These are phyloP conservation scores for Poa pratensis DNA, from an alignment of 176 grass and related monocot genomes.

Conservation along the genomic window DNA sequence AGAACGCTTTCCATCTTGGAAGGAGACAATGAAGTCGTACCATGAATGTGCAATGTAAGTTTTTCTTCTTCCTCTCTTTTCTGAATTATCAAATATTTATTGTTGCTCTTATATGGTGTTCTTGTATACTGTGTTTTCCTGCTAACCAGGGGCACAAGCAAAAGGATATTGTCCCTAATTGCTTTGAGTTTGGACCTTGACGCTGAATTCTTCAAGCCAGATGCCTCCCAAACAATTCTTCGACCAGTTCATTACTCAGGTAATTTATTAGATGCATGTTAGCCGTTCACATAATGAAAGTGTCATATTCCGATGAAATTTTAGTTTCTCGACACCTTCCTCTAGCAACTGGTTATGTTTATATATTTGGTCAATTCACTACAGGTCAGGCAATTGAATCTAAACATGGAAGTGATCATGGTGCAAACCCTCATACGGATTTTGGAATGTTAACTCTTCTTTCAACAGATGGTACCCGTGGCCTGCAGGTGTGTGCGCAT, in stretches of 20 bases:
- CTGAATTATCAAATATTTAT: too few relatives aligned
- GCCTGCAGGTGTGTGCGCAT: conserved; percentile 54
- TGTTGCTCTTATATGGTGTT: too few relatives aligned
- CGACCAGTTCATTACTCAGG: conserved; percentile 26
- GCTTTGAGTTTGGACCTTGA: conserved; percentile 76
- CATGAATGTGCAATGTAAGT: conserved; percentile 54
- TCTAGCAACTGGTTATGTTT: too few relatives aligned
- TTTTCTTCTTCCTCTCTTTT: not conserved
- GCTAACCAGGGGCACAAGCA: conserved; percentile 42
- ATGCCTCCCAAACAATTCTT: too few relatives aligned
- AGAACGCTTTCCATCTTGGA: conserved; percentile 71
- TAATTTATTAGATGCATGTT: too few relatives aligned
- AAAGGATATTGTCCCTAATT: conserved; percentile 60
- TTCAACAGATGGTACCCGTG: conserved; percentile 69
- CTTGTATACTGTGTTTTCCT: too few relatives aligned
- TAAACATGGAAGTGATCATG: conserved; percentile 59
- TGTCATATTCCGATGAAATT: too few relatives aligned
- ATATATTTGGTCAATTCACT: not conserved
- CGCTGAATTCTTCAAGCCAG: conserved; percentile 35
- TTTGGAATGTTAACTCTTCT: conserved; percentile 78
- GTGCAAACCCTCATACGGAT: conserved; percentile 80
- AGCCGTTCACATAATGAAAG: too few relatives aligned
- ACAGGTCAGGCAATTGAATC: conserved; percentile 49
- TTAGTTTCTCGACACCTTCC: too few relatives aligned
- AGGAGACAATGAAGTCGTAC: conserved; percentile 57